Base-by-base conservation (phyloP, 805 yeast species). In the Metschnikowia kofuensis region DNA sequence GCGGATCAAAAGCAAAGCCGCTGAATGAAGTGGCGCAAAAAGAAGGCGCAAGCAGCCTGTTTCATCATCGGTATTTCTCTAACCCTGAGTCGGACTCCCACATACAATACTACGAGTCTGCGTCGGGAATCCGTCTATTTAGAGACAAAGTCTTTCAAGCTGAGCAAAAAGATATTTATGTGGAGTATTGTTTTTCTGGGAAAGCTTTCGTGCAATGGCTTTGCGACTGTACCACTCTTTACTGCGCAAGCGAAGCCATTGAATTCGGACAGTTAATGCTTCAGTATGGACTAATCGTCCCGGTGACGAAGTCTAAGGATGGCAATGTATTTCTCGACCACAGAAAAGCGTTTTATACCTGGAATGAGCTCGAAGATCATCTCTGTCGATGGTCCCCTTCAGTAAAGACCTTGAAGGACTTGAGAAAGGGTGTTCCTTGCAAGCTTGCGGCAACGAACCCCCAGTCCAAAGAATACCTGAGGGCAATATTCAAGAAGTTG, bases 81-180 rank as follows among this genome's bases (percentile, higher is more conserved):
- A 91, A 91, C 58, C 97, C 97, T 0, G 95, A 87, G 60, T 86
- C 95, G 0, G 92, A 87, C 54, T 75, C 96, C 0, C 87, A 83
- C 60, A 64, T 80, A 8, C 97, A 91, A 62, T 90, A 90, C 62
- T 90, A 84, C 61, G 83, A 80, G 6, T 79, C 91, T 0, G 58
- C 68, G 26, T 69, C 65, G 10, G 97, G 97, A 0, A 74, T 88
- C 2, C 67, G 96, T 15, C 58, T 87, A 4, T 80, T 79, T 54
- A 62, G 71, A 38, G 61, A 77, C 40, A 74, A 73, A 48, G 55
- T 58, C 6, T 74, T 77, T 50, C 64, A 10, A 48, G 54, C 5
- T 42, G 55, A 47, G 29, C 47, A 58, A 27, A 58, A 59, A 1
- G 49, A 57, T 1, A 26, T 45, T 28, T 52, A 30, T 1, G 59